Evolutionary conservation across 1,139 yeast species (phyloP), one percentile per base, ranked within the genome.

Genomic region (Geotrichum phurueaensis): DNA sequence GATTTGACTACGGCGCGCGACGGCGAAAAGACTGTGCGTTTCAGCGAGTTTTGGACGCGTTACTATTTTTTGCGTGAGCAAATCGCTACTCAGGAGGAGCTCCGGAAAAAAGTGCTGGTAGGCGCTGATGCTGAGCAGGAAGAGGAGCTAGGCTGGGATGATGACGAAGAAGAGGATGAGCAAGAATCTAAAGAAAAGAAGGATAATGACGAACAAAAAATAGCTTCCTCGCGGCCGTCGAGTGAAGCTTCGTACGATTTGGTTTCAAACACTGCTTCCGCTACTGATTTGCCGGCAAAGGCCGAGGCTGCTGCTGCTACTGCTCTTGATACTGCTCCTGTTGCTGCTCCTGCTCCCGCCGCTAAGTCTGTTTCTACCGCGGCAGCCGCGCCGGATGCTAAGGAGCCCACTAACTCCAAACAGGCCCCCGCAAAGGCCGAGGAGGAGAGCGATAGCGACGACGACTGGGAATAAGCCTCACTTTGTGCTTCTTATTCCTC

Each of bases 21-120:
- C n/a, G 47, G 47, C 18, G 47, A 39, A 13, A 82, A 79, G 1
- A 73, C 80, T 64, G 75, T 89, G 18, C 68, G 84, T 0, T 87
- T 84, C 66, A 77, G 79, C 36, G 76, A 77, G 53, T 92, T 92
- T 71, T 92, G 98, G 98, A 76, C 78, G 54, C 79, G 86, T 54
- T 92, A 89, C 74, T 88, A 84, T 71, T 78, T 75, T 62, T 79
- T 82, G 70, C 83, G 83, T 60, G 73, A 75, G 20, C 79, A 79
- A 65, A 82, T 90, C 54, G 78, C 83, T 53, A 80, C 80, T 33
- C 85, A 83, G 66, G 97, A 90, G 66, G 77, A 79, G 65, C 82
- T 83, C 69, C 81, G 97, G 66, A 86, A 84, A 72, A 80, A 80
- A 61, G 75, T 90, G 55, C 76, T 89, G 57, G 75, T 76, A 31